Evolutionary conservation across 2,329 filamentous ascomycete species (phyloP).

Genomic region (Alternaria atra): DNA sequence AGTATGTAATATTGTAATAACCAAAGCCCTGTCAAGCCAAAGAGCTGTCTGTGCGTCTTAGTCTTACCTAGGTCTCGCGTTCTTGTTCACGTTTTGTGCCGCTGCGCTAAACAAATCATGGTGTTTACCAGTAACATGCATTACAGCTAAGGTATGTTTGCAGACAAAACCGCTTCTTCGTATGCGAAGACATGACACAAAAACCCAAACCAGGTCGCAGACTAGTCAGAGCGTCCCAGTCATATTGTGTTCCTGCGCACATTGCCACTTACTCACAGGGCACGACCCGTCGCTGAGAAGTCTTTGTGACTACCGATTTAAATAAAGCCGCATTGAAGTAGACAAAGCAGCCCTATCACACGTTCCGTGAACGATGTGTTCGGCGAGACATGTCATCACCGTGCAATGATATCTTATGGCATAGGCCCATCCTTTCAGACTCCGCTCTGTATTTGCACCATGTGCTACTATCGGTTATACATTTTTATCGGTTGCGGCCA

Average conservation of each 20-base stretch:
- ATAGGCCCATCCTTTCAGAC: neutral
- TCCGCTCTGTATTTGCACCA: slow-evolving; percentile 20
- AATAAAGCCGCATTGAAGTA: neutral
- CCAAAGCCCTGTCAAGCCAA: neutral
- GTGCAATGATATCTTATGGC: neutral
- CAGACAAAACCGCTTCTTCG: too few species aligned
- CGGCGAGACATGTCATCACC: neutral
- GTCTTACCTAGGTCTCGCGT: neutral
- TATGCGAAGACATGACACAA: neutral
- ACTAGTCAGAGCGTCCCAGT: neutral
- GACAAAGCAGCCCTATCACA: neutral
- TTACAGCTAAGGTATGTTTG: too few species aligned
- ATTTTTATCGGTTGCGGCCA: slow-evolving; percentile 57
- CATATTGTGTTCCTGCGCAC: neutral
- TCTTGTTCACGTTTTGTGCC: neutral
- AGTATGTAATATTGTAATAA: neutral
- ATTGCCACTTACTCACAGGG: neutral
- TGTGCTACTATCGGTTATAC: slow-evolving; percentile 56
- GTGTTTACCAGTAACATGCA: too few species aligned
- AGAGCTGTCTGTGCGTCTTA: neutral
- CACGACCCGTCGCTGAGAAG: neutral
- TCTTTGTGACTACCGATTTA: slow-evolving; percentile 1
- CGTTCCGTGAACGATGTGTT: neutral
- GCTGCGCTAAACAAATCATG: too few species aligned
- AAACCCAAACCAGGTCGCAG: neutral